Conservation (phyloP, 768 basidiomycete species). For the Xanthoconium stramineum region DNA sequence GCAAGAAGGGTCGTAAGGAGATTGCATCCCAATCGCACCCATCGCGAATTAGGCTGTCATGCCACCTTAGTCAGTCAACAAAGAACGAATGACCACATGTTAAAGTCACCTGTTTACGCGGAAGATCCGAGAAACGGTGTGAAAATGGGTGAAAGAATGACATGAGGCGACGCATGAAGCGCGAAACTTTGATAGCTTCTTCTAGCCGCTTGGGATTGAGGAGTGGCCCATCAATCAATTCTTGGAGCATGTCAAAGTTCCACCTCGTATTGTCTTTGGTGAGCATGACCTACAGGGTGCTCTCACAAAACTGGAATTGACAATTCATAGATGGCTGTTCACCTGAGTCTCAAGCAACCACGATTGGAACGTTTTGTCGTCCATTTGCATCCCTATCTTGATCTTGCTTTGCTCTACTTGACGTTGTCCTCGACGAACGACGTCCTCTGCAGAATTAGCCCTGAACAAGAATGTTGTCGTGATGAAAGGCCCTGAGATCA, state of each 20-base stretch:
- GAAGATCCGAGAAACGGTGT: constrained; percentile 83
- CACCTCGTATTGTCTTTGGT: constrained; percentile 89
- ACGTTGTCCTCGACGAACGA: constrained; percentile 81
- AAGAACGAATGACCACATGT: not conserved
- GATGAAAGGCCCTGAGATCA: not conserved
- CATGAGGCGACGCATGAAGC: constrained; percentile 88
- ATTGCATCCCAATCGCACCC: constrained; percentile 83
- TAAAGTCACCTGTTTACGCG: constrained; percentile 53
- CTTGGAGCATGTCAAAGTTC: constrained; percentile 87
- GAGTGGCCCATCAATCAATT: constrained; percentile 88
- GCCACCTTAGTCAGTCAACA: not conserved
- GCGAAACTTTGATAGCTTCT: constrained; percentile 87
- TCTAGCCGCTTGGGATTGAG: constrained; percentile 90
- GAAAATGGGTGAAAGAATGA: constrained; percentile 90
- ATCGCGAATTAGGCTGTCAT: constrained; percentile 68
- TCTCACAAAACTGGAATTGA: not conserved
- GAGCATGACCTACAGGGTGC: constrained; percentile 61
- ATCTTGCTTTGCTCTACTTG: constrained; percentile 89
- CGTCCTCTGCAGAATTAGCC: constrained; percentile 82
- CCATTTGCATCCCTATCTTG: constrained; percentile 91
- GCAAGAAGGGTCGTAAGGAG: constrained; percentile 80
- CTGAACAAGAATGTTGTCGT: constrained; percentile 31
- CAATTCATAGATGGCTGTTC: constrained; percentile 8
- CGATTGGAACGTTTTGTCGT: constrained; percentile 88
- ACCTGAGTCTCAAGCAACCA: constrained; percentile 86